Evolutionary conservation across 2,329 filamentous ascomycete genomes (phyloP), one percentile per base, ranked within the genome.

Genomic region (Westerdykella sp.): DNA sequence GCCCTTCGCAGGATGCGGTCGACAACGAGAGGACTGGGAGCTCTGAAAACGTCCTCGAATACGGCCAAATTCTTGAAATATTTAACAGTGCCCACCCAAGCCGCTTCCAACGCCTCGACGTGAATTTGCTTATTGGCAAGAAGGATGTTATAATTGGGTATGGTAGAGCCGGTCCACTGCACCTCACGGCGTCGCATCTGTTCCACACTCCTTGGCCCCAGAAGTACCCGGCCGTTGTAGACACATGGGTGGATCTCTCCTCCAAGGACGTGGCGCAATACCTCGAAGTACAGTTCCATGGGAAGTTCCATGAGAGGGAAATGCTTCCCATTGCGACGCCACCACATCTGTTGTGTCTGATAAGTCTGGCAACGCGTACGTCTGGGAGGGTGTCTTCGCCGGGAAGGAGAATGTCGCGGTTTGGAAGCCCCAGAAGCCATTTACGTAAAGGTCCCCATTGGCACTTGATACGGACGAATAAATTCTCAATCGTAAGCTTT

Each of bases 81-180:
- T 35, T 46, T 46, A 15, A 15, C 6, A 3, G 44, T 22, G 12
- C 21, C 30, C 4, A 13, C 35, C 44, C 40, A 46, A 11, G 21
- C 44, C 6, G 37, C 32, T 12, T 28, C 12, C 32, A 31, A 12
- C 12, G 43, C 50, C 15, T 54, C 48, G 9, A 5, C 10, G 4
- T 34, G 21, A 0, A 54, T 34, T 21, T 46, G 39, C 32, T 49
- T 48, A 40, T 31, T 46, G 14, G 47, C 35, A 5, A 37, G 34
- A 37, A 54, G 38, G 18, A 54, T 53, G 9, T 15, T 34, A 34
- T 49, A 28, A 13, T 53, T 50, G 0, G 53, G 49, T 4, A 28
- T 9, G 25, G 25, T 28, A 10, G 25, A 12, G 11, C 25, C 25
- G 7, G 25, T 28, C 25, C 25, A 28, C 14, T 25, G 6, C 3